Evolutionary conservation across 805 yeast genomes (phyloP).

Genomic region (Metschnikowia hibisci): DNA sequence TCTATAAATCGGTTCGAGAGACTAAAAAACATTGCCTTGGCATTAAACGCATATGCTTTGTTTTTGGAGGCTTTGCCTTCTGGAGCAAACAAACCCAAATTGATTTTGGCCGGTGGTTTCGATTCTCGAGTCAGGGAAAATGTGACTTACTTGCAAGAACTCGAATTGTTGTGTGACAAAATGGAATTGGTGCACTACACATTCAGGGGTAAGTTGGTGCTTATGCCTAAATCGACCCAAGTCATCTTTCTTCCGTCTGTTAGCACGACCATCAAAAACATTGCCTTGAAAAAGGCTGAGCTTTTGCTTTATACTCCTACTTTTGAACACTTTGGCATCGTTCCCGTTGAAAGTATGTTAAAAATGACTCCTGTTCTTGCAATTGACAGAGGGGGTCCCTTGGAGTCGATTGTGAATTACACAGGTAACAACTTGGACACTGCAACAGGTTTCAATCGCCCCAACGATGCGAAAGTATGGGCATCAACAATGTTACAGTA

Average conservation of each 20-base stretch:
- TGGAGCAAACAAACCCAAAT: slow-evolving; percentile 32
- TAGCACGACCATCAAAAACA: slow-evolving; percentile 57
- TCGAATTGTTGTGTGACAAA: slow-evolving; percentile 46
- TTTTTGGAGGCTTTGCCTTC: slow-evolving; percentile 32
- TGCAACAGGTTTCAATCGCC: slow-evolving; percentile 63
- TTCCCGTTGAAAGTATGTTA: slow-evolving; percentile 93
- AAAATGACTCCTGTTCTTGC: slow-evolving; percentile 82
- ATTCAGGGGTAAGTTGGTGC: slow-evolving; percentile 35
- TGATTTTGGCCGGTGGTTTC: slow-evolving; percentile 89
- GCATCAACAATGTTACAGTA: slow-evolving; percentile 43
- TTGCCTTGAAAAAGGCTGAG: slow-evolving; percentile 54
- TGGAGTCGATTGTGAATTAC: slow-evolving; percentile 60
- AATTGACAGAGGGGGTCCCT: slow-evolving; percentile 86
- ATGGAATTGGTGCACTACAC: slow-evolving; percentile 46
- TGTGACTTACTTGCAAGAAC: slow-evolving; percentile 61
- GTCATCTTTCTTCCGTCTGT: slow-evolving; percentile 81
- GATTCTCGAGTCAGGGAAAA: slow-evolving; percentile 76
- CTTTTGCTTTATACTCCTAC: slow-evolving; percentile 83
- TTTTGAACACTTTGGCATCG: slow-evolving; percentile 95
- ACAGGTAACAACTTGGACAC: slow-evolving; percentile 21
- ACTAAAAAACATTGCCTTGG: slow-evolving; percentile 78
- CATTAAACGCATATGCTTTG: slow-evolving; percentile 61
- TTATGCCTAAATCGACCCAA: slow-evolving; percentile 36
- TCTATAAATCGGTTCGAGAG: slow-evolving; percentile 88
- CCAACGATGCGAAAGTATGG: slow-evolving; percentile 50